These are phyloP conservation scores for Leptodontidium sp. DNA, from an alignment of 2,329 filamentous ascomycete species.

Conservation along the genomic window DNA sequence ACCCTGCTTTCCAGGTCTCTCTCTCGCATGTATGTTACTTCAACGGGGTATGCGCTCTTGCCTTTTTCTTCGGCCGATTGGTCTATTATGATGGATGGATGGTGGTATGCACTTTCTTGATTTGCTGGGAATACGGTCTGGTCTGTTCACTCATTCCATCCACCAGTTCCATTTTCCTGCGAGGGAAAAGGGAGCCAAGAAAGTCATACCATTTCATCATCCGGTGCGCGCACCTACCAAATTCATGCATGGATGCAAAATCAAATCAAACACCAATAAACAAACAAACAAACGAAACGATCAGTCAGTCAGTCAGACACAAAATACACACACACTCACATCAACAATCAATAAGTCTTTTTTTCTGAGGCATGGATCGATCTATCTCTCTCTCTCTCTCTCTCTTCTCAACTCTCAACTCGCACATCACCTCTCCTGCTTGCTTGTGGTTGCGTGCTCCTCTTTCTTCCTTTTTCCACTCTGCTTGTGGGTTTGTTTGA, in stretches of 20 bases:
- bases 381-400: too few relatives aligned
- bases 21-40: slow-evolving; percentile 27
- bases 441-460: too few relatives aligned
- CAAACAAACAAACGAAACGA: background rate
- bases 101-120: slow-evolving; percentile 2
- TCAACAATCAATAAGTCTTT: too few relatives aligned
- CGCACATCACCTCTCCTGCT: too few relatives aligned
- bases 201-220: background rate
- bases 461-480: too few relatives aligned
- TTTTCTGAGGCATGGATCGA: too few relatives aligned
- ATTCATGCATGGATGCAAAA: background rate
- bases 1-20: slow-evolving; percentile 23
- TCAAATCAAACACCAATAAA: slow-evolving; percentile 1
- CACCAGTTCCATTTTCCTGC: background rate
- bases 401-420: too few relatives aligned
- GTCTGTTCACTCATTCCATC: background rate
- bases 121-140: background rate
- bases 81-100: slow-evolving; percentile 16
- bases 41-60: slow-evolving; percentile 16
- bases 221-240: background rate
- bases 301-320: too few relatives aligned
- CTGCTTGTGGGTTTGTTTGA: too few relatives aligned
- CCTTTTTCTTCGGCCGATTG: slow-evolving; percentile 9
- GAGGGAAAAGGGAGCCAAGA: background rate
- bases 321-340: too few relatives aligned